A percentile compares a stretch with the other conserved stretches of the same genome.
These are phyloP conservation scores for Moringa oleifera DNA, from an alignment of 345 rosid genomes.

Conservation along the genomic window DNA sequence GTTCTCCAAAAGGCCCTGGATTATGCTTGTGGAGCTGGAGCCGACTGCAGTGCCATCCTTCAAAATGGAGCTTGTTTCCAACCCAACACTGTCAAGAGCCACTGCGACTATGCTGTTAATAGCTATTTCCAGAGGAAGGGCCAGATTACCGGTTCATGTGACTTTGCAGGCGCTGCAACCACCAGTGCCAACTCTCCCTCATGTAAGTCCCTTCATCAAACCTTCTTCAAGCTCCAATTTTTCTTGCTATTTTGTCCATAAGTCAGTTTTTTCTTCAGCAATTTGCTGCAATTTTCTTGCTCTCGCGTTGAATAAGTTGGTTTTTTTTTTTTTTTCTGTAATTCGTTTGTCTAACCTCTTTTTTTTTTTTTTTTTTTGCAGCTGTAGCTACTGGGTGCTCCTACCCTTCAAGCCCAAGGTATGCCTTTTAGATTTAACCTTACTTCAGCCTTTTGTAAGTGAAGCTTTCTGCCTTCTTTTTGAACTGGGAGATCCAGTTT, in stretches of 20 bases:
- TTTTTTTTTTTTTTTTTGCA: constrained; percentile 11
- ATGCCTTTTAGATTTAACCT: constrained; percentile 10
- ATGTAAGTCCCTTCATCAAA: constrained; percentile 10
- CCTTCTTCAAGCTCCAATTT: not conserved
- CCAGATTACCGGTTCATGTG: constrained; percentile 24
- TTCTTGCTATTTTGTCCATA: constrained; percentile 9
- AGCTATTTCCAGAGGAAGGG: constrained; percentile 25
- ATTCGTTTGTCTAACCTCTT: too few relatives aligned
- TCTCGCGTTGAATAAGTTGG: not conserved
- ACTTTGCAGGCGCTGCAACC: constrained; percentile 24
- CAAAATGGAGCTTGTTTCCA: constrained; percentile 71
- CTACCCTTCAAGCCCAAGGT: constrained; percentile 27
- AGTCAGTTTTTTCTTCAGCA: not conserved
- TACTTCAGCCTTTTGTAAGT: too few relatives aligned
- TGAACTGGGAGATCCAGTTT: too few relatives aligned
- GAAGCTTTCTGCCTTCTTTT: not conserved
- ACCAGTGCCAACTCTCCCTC: constrained; percentile 19
- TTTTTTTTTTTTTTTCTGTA: not conserved
- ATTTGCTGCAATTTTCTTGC: not conserved
- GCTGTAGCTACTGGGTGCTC: constrained; percentile 27
- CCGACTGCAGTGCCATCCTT: constrained; percentile 49
- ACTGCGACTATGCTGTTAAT: constrained; percentile 33
- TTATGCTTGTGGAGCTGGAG: constrained; percentile 92
- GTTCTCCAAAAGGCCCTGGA: constrained; percentile 66
- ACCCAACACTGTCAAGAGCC: constrained; percentile 57